Evolutionary conservation across 805 yeast genomes (phyloP), one percentile per base, ranked within the genome.

Genomic region (Spathaspora sp.): DNA sequence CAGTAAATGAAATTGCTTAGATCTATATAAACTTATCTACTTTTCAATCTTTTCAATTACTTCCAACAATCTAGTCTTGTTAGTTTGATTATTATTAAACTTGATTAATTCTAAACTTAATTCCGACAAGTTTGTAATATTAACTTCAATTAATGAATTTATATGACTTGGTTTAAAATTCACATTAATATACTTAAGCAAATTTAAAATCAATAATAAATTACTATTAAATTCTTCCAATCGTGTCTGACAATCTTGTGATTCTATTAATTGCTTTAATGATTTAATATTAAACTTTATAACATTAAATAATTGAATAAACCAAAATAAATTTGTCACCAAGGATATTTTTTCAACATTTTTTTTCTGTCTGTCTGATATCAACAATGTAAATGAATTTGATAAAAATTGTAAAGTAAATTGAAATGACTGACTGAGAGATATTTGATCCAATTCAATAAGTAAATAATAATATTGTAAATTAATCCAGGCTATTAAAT

Each of bases 381-480:
- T 59, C 12, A 74, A 55, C 47, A 74, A 64, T 12, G 73, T 61
- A 53, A 72, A 73, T 11, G 72, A 70, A 55, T 70, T 70, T 20
- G 73, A 69, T 42, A 74, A 60, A 52, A 73, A 74, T 52, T 74
- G 78, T 16, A 72, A 61, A 7, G 76, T 67, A 56, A 73, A 73
- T 54, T 73, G 78, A 46, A 66, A 65, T 48, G 71, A 66, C 51
- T 73, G 72, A 16, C 69, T 66, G 5, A 66, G 52, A 9, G 74
- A 68, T 2, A 72, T 52, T 57, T 72, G 77, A 58, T 74, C 78
- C 26, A 75, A 55, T 57, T 75, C 78, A 20, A 73, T 67, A 35
- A 67, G 57, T 19, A 74, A 56, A 55, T 70, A 75, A 55, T 69
- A 73, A 57, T 70, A 73, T 55, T 72, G 67, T 51, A 73, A 56